A percentile compares a stretch with the other conserved stretches of the same genome.
Evolutionary conservation across 257 asterid genomes (phyloP).

Genomic region (Nicotiana benthamiana): DNA sequence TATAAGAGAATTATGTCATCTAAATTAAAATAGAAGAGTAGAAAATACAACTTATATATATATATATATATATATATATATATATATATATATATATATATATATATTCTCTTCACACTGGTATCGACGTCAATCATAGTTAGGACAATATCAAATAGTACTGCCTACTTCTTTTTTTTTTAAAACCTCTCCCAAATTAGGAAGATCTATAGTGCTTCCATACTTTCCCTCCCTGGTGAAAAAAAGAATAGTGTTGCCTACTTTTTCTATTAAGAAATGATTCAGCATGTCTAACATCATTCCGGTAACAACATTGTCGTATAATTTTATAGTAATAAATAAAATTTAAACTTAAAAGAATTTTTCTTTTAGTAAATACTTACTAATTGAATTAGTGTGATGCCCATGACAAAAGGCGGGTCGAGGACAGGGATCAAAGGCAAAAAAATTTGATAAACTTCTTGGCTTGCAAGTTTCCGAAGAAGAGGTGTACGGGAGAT

Average conservation of each 20-base stretch:
- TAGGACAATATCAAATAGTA: background rate
- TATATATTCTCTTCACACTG: background rate
- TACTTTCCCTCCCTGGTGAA: too few relatives aligned
- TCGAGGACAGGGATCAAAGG: too few relatives aligned
- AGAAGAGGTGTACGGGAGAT: fast-evolving
- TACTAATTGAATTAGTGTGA: too few relatives aligned
- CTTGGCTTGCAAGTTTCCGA: fast-evolving
- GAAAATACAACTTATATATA: background rate
- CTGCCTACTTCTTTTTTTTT: background rate
- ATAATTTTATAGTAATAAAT: too few relatives aligned
- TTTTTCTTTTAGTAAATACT: too few relatives aligned
- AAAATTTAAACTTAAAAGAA: too few relatives aligned
- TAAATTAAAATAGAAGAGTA: too few relatives aligned
- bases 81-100: background rate
- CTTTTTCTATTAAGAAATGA: background rate
- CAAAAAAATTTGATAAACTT: too few relatives aligned
- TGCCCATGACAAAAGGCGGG: too few relatives aligned
- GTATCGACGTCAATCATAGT: background rate
- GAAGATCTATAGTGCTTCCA: too few relatives aligned
- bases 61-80: background rate
- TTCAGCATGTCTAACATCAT: background rate
- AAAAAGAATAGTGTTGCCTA: background rate
- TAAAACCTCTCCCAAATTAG: too few relatives aligned
- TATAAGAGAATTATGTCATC: too few relatives aligned
- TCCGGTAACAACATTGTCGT: background rate